Percentiles rank a stretch among this genome's conserved stretches.
Conservation (phyloP, 2,329 filamentous ascomycete genomes). For the Penicillium sp. region DNA sequence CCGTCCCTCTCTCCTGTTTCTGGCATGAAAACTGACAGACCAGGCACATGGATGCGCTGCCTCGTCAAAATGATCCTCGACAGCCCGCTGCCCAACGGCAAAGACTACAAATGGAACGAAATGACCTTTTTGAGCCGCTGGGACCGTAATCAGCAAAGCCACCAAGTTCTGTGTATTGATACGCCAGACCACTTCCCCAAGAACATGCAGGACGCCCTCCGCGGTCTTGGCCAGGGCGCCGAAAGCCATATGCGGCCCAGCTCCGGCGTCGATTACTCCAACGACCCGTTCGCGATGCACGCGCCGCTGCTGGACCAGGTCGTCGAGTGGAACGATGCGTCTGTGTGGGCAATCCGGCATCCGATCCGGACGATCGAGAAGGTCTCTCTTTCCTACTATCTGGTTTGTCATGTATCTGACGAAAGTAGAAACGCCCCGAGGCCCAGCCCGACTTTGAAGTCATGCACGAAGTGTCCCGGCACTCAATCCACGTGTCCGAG, state of each 20-base stretch:
- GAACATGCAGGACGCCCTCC: neutral
- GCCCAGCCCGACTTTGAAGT: constrained; percentile 9
- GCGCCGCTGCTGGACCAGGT: constrained; percentile 9
- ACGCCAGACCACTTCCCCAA: constrained; percentile 5
- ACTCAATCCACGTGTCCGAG: constrained; percentile 13
- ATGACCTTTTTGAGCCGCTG: constrained; percentile 12
- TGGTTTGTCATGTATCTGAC: neutral
- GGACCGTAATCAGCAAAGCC: neutral
- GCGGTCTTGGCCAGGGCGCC: neutral
- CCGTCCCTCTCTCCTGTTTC: neutral
- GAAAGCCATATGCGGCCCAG: neutral
- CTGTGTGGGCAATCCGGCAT: constrained; percentile 11
- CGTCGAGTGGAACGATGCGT: constrained; percentile 9
- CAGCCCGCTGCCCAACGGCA: constrained; percentile 1
- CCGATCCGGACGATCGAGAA: constrained; percentile 11
- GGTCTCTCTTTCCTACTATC: neutral
- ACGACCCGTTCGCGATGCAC: constrained; percentile 12
- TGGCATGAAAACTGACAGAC: neutral
- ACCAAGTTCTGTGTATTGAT: constrained; percentile 10
- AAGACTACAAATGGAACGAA: constrained; percentile 14
- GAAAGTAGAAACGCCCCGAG: constrained; percentile 4
- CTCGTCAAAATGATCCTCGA: constrained; percentile 12
- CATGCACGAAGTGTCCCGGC: constrained; percentile 13
- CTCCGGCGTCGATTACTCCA: neutral
- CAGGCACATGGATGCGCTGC: constrained; percentile 15